phyloP scores from a whole-genome alignment of 441 rosid species.

The Hypseocharis bilobata region DNA sequence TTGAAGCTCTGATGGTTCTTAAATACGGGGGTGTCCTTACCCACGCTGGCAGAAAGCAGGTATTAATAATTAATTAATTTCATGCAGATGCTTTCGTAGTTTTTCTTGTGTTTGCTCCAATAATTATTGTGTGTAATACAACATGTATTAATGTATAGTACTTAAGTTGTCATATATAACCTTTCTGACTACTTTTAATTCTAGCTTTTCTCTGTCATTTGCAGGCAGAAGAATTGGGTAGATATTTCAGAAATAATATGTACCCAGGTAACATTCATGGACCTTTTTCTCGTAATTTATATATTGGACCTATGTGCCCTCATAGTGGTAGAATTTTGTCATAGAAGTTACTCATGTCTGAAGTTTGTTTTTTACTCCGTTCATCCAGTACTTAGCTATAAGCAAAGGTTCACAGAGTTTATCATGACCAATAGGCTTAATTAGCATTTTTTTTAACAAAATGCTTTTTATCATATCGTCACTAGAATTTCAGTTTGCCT shows the following conservation, averaged over 20 bases:
- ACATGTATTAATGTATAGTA: too few species aligned
- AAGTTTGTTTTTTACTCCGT: too few species aligned
- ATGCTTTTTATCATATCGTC: neutral
- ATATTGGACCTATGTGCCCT: neutral
- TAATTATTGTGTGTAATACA: neutral
- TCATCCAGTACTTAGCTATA: neutral
- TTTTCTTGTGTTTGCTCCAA: neutral
- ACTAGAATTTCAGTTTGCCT: neutral
- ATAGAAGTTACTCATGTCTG: too few species aligned
- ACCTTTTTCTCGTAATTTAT: neutral
- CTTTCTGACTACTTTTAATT: conserved; percentile 1
- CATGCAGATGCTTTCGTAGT: neutral
- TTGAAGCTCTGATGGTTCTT: conserved; percentile 96
- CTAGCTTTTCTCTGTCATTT: conserved; percentile 19
- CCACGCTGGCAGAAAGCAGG: conserved; percentile 99
- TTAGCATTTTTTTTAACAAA: neutral
- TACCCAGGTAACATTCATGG: conserved; percentile 67
- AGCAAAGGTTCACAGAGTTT: neutral
- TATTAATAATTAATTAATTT: conserved; percentile 24
- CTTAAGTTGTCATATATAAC: too few species aligned
- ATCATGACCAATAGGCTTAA: neutral
- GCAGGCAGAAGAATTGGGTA: conserved; percentile 99
- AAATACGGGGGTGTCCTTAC: conserved; percentile 99
- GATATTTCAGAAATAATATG: conserved; percentile 92
- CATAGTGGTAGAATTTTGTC: neutral